Evolutionary conservation across 257 asterid species (phyloP), one percentile per base, ranked within the genome.

Genomic region (Lycium ferocissimum): DNA sequence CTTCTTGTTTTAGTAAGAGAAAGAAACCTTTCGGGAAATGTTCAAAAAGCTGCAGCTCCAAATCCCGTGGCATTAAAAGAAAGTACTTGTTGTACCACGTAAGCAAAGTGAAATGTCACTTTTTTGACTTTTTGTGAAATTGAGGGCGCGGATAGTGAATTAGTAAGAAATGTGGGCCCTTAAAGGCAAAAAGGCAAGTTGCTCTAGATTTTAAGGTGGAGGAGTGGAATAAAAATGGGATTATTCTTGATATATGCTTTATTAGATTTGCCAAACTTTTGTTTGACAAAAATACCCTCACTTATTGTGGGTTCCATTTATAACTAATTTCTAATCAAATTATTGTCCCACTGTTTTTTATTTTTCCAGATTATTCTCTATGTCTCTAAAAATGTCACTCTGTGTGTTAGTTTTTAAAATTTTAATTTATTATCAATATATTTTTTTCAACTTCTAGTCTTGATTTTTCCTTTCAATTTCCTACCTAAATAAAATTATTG

Each of bases 221-320:
- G 45, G n/a, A 3, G 33, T 14, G 65, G 49, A 53, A 78, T 53
- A 78, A 78, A 51, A 78, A 20, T 58, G 15, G 13, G 73, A 84
- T 87, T 72, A 83, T 87, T 84, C 85, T 84, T 7, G 63, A 0
- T 37, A 84, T 84, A 86, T 86, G 85, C 89, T 81, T 51, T 78
- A 26, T 78, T 33, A 53, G 49, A 14, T 78, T 78, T 78, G 22
- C 82, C 11, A 7, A 75, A 53, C 26, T 6, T 33, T 8, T 51
- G 2, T 53, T 53, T 53, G 65, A 78, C 66, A 13, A 78, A 53
- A 33, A 53, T 53, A 15, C 65, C 82, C 82, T 78, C 65, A 14
- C 22, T 53, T 26, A 78, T 26, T 53, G 49, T 53, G 82, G 82
- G 65, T 26, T 43, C 82, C 33, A 26, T 7, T 51, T 78, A 3